These are phyloP conservation scores for Nakaseomyces uthaithaninus DNA, from an alignment of 1,139 yeast genomes.

Conservation along the genomic window DNA sequence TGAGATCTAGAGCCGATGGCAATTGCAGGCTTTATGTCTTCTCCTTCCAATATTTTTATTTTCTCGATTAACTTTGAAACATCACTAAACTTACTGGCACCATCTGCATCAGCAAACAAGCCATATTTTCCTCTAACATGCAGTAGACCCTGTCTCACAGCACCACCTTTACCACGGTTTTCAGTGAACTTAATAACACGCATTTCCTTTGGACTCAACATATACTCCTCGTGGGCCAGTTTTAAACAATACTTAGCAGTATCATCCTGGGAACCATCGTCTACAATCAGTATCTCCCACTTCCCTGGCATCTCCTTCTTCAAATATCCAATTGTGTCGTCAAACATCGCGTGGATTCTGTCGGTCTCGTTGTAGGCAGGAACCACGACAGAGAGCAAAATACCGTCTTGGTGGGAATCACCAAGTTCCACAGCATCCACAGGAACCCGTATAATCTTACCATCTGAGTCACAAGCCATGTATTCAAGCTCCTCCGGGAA, in stretches of 20 bases:
- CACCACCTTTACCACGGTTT: slow-evolving; percentile 97
- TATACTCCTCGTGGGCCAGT: slow-evolving; percentile 46
- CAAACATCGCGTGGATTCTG: slow-evolving; percentile 66
- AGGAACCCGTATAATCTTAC: slow-evolving; percentile 15
- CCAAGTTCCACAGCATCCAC: slow-evolving; percentile 20
- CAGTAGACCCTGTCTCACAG: slow-evolving; percentile 88
- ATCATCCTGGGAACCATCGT: slow-evolving; percentile 83
- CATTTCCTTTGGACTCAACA: slow-evolving; percentile 50
- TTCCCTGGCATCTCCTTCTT: slow-evolving; percentile 26
- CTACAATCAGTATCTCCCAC: slow-evolving; percentile 80
- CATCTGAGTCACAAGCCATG: slow-evolving; percentile 34
- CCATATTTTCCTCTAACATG: slow-evolving; percentile 65
- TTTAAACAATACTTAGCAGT: slow-evolving; percentile 66
- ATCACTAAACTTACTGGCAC: slow-evolving; percentile 81
- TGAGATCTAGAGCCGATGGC: slow-evolving; percentile 95
- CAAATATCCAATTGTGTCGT: slow-evolving; percentile 61
- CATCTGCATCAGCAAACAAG: slow-evolving; percentile 95
- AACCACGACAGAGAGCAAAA: slow-evolving; percentile 65
- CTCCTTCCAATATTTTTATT: slow-evolving; percentile 33
- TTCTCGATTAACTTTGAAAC: slow-evolving; percentile 44
- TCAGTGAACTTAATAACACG: slow-evolving; percentile 58
- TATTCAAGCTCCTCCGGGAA: slow-evolving; percentile 44
- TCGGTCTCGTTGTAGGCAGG: slow-evolving; percentile 87
- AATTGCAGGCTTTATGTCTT: slow-evolving; percentile 40
- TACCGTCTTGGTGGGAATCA: slow-evolving; percentile 22